These are phyloP conservation scores for Recurvomyces mirabilis DNA, from an alignment of 495 filamentous ascomycete species.

Conservation along the genomic window DNA sequence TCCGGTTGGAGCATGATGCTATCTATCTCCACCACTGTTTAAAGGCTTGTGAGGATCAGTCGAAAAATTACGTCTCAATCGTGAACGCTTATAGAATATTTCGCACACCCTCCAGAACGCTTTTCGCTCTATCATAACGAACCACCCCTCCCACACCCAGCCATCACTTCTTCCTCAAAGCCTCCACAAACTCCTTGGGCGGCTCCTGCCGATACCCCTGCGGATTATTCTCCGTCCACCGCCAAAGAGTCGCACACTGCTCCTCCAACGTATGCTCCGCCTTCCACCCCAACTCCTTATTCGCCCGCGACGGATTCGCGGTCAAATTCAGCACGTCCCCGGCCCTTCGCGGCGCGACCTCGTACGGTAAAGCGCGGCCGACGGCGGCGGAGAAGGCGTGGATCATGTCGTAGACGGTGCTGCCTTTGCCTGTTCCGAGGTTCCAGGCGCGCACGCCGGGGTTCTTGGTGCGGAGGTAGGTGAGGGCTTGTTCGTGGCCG, in stretches of 20 bases:
- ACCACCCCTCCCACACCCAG: no score
- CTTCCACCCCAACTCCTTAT: conserved; percentile 84
- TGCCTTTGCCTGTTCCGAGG: conserved; percentile 86
- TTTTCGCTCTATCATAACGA: no score
- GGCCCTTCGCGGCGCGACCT: conserved; percentile 68
- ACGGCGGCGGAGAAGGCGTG: conserved; percentile 82
- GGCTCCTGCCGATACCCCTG: conserved; percentile 86
- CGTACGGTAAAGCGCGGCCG: conserved; percentile 72
- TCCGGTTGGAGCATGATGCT: no score
- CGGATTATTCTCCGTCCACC: conserved; percentile 91
- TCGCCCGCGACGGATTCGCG: conserved; percentile 77
- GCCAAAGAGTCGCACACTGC: conserved; percentile 89
- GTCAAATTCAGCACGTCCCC: conserved; percentile 94
- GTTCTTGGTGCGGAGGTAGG: conserved; percentile 79
- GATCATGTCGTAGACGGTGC: conserved; percentile 96
- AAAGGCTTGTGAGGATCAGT: no score
- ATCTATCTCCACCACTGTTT: no score
- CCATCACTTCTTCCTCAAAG: no score
- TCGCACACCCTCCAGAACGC: no score
- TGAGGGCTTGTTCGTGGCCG: conserved; percentile 82
- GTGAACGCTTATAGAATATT: no score
- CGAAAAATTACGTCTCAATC: no score
- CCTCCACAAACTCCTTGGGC: conserved; percentile 68
- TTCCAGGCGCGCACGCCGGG: conserved; percentile 96
- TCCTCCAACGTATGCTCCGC: conserved; percentile 81